phyloP scores from a whole-genome alignment of 2,329 filamentous ascomycete genomes.

The Calcarisporium arbuscula region DNA sequence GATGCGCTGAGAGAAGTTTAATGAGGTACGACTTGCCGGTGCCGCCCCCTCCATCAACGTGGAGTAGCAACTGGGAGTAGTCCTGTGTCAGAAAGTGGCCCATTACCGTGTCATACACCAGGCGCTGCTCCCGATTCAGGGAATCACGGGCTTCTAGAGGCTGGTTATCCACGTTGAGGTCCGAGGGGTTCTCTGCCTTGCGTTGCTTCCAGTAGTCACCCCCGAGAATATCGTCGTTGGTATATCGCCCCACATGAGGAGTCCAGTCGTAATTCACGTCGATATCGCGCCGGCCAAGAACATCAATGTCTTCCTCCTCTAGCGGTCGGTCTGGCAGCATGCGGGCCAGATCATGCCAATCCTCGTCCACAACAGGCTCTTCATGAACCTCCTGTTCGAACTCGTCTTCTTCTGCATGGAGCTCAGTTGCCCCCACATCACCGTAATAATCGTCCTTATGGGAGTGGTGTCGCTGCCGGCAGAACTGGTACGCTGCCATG shows the following conservation, averaged over 20 bases:
- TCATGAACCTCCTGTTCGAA: too few relatives aligned
- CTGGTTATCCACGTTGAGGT: too few relatives aligned
- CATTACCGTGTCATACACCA: neutral
- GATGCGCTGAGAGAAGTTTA: conserved; percentile 2
- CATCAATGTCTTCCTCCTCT: neutral
- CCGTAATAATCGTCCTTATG: conserved; percentile 2
- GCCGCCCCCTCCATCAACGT: conserved; percentile 3
- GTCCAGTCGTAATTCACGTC: too few relatives aligned
- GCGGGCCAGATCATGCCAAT: conserved; percentile 3
- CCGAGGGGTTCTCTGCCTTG: neutral
- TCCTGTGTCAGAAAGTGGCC: neutral
- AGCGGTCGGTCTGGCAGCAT: conserved; percentile 1
- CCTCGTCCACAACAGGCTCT: too few relatives aligned
- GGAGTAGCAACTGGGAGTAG: conserved; percentile 1
- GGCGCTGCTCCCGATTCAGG: neutral
- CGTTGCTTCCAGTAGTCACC: neutral
- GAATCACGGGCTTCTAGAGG: too few relatives aligned
- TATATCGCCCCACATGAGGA: neutral
- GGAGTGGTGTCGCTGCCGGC: neutral
- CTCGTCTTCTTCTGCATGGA: too few relatives aligned
- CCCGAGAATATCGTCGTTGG: neutral
- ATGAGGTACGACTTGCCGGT: conserved; percentile 3
- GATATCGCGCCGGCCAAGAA: too few relatives aligned
- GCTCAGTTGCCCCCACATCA: neutral
- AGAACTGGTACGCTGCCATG: conserved; percentile 1